Conservation (phyloP, 345 rosid genomes). For the Angophora floribunda region DNA sequence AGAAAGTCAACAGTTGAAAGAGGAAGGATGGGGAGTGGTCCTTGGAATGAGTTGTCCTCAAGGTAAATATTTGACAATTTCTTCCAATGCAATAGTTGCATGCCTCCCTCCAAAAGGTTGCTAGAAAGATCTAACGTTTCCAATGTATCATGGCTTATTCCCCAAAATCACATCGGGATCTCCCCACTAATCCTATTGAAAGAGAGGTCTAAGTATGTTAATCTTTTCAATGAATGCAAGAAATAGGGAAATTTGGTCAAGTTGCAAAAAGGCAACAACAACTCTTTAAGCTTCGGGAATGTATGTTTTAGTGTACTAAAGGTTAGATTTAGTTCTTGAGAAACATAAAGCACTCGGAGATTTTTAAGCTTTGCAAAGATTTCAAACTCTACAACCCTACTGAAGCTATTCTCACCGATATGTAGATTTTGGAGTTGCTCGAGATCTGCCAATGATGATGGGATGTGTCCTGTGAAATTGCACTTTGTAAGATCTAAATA, state of each 20-base stretch:
- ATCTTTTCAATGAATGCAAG: background rate
- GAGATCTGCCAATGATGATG: background rate
- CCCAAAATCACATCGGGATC: background rate
- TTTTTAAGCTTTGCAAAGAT: background rate
- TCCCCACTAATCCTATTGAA: background rate
- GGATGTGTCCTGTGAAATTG: background rate
- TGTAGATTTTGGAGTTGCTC: background rate
- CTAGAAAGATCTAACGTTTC: accelerated
- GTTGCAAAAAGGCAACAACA: accelerated
- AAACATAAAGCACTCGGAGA: accelerated
- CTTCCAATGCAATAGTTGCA: background rate
- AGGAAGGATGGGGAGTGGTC: background rate
- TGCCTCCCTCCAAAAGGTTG: background rate
- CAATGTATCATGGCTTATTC: background rate
- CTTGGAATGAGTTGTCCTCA: background rate
- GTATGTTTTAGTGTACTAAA: background rate
- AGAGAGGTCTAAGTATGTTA: accelerated
- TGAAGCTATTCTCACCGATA: accelerated
- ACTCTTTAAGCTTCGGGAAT: background rate
- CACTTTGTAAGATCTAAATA: background rate
- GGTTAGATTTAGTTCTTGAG: background rate
- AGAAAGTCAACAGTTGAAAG: accelerated
- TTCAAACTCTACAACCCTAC: background rate
- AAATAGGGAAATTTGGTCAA: background rate
- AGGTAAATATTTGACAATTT: accelerated